These are phyloP conservation scores for Trichoderma koningii DNA, from an alignment of 2,329 filamentous ascomycete genomes.

Conservation along the genomic window DNA sequence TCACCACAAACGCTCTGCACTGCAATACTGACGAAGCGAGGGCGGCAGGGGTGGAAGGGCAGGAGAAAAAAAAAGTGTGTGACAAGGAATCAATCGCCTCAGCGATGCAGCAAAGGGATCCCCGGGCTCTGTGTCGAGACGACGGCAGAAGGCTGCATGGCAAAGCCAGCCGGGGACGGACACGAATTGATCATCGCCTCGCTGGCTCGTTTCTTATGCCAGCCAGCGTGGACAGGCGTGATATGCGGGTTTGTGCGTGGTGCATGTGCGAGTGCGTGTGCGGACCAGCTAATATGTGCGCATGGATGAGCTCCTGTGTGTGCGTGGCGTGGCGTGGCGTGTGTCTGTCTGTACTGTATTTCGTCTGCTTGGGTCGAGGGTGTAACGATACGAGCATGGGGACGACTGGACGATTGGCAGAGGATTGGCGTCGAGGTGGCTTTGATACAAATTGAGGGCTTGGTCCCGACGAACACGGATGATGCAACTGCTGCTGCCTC, in stretches of 20 bases:
- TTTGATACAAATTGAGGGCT: neutral
- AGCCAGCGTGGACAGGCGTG: constrained; percentile 26
- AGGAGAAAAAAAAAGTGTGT: constrained; percentile 3
- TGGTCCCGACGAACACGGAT: constrained; percentile 3
- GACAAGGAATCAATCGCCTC: constrained; percentile 22
- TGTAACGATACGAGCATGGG: neutral
- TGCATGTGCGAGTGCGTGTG: constrained; percentile 3
- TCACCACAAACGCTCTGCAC: constrained; percentile 16
- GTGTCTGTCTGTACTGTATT: neutral
- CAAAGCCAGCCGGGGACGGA: constrained; percentile 30
- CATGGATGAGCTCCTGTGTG: constrained; percentile 8
- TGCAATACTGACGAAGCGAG: constrained; percentile 18
- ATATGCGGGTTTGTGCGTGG: constrained; percentile 24
- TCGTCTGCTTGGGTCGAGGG: constrained; percentile 12
- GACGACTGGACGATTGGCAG: too few relatives aligned
- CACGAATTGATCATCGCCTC: constrained; percentile 33
- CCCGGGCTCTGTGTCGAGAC: constrained; percentile 11
- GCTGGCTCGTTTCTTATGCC: constrained; percentile 29
- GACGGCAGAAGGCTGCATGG: constrained; percentile 37
- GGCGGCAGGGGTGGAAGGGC: constrained; percentile 4
- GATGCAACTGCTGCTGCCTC: constrained; percentile 23
- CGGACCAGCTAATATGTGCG: neutral
- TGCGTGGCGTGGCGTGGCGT: constrained; percentile 5
- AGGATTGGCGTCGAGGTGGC: too few relatives aligned
- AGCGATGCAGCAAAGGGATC: constrained; percentile 13